Conservation (phyloP, 2,329 filamentous ascomycete species). For the Mollisia scopiformis region DNA sequence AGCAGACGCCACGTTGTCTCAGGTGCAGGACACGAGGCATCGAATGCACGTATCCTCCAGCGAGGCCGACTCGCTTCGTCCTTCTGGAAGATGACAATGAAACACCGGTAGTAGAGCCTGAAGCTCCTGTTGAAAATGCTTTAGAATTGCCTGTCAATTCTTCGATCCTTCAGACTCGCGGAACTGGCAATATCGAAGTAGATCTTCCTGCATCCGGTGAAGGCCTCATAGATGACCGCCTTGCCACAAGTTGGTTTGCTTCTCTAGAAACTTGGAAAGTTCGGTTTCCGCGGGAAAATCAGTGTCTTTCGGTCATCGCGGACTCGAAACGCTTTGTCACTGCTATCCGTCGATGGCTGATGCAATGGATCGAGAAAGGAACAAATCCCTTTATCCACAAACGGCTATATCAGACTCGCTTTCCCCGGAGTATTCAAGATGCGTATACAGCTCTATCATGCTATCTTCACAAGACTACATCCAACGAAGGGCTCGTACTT, state of each 20-base stretch:
- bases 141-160: neutral
- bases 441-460: constrained; percentile 33
- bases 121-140: neutral
- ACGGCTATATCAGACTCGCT: constrained; percentile 29
- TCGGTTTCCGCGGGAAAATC: neutral
- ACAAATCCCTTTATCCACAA: constrained; percentile 36
- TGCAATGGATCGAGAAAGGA: constrained; percentile 31
- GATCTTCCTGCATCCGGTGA: neutral
- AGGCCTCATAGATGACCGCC: neutral
- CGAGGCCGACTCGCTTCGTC: constrained; percentile 6
- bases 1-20: constrained; percentile 15
- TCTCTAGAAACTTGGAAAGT: constrained; percentile 23
- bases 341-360: constrained; percentile 26
- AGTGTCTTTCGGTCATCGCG: neutral
- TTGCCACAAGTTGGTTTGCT: constrained; percentile 8
- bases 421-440: constrained; percentile 34
- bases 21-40: constrained; percentile 12
- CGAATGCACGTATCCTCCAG: constrained; percentile 16
- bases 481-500: constrained; percentile 31
- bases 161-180: no score
- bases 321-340: constrained; percentile 35
- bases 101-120: neutral
- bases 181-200: no score
- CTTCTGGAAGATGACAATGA: neutral
- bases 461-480: constrained; percentile 32